These are phyloP conservation scores for Claviceps humidiphila DNA, from an alignment of 2,329 filamentous ascomycete species.

Conservation along the genomic window DNA sequence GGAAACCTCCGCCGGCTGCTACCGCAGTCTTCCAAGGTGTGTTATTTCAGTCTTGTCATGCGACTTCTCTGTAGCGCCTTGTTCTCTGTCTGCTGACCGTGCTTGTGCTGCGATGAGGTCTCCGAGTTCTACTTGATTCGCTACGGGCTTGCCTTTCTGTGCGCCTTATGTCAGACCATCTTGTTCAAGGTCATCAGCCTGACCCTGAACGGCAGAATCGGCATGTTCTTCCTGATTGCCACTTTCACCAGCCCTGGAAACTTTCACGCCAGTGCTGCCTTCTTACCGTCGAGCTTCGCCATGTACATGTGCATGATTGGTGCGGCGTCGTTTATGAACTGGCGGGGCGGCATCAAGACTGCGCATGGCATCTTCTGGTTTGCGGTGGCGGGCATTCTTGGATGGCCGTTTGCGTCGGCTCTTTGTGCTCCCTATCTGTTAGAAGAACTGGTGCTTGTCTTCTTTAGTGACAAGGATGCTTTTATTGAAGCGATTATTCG, in stretches of 20 bases:
- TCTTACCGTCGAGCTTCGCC: constrained; percentile 85
- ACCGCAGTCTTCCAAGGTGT: constrained; percentile 46
- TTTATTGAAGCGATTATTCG: constrained; percentile 47
- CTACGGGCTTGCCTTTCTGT: constrained; percentile 57
- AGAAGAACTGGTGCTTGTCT: constrained; percentile 55
- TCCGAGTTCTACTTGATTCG: constrained; percentile 83
- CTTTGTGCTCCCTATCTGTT: constrained; percentile 67
- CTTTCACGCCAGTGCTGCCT: constrained; percentile 81
- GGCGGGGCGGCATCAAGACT: constrained; percentile 65
- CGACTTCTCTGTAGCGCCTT: not conserved
- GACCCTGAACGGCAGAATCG: constrained; percentile 70
- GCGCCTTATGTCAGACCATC: constrained; percentile 69
- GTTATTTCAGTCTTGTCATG: not conserved
- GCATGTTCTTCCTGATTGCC: constrained; percentile 68
- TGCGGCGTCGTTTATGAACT: constrained; percentile 80
- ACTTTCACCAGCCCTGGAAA: constrained; percentile 75
- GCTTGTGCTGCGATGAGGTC: constrained; percentile 26
- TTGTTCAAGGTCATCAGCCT: constrained; percentile 67
- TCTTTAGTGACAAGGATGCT: constrained; percentile 42
- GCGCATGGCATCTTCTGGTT: constrained; percentile 84
- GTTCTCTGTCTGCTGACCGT: not conserved
- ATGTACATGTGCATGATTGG: constrained; percentile 91
- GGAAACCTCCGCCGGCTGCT: constrained; percentile 54
- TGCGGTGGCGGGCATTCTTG: constrained; percentile 68
- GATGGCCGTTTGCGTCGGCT: constrained; percentile 88